phyloP scores from a whole-genome alignment of 2,329 filamentous ascomycete genomes.

The Neonectria magnoliae region DNA sequence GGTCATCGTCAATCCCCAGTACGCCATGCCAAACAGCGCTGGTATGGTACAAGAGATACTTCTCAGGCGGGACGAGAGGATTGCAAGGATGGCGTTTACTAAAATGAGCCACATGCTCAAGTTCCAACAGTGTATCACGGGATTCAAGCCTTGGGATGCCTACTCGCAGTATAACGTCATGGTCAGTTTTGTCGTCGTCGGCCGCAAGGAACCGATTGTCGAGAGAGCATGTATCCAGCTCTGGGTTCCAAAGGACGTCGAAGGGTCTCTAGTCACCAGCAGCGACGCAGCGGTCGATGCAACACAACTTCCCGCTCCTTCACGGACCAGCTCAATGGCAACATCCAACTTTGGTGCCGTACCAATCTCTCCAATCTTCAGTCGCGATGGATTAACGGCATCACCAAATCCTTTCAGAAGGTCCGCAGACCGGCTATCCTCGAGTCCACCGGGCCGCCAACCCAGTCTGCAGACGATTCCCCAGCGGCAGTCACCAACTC shows the following conservation, averaged over 20 bases:
- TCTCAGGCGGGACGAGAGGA: constrained; percentile 44
- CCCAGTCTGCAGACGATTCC: constrained; percentile 33
- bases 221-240: constrained; percentile 46
- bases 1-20: constrained; percentile 43
- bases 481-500: constrained; percentile 30
- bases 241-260: constrained; percentile 45
- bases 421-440: constrained; percentile 14
- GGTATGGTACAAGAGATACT: constrained; percentile 42
- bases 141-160: constrained; percentile 44
- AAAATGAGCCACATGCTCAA: constrained; percentile 41
- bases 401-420: constrained; percentile 2
- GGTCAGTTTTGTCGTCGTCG: constrained; percentile 45
- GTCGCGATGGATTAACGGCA: constrained; percentile 11
- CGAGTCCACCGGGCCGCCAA: constrained; percentile 18
- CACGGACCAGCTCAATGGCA: constrained; percentile 32
- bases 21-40: constrained; percentile 38
- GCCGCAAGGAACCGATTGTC: constrained; percentile 34
- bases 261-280: constrained; percentile 42
- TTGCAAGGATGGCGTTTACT: constrained; percentile 44
- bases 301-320: constrained; percentile 10
- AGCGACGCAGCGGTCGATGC: constrained; percentile 36
- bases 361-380: constrained; percentile 5
- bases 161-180: constrained; percentile 42
- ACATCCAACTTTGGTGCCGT: constrained; percentile 12
- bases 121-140: constrained; percentile 49